Evolutionary conservation across 2,329 filamentous ascomycete species (phyloP), one percentile per base, ranked within the genome.

Genomic region (Xylaria sp.): DNA sequence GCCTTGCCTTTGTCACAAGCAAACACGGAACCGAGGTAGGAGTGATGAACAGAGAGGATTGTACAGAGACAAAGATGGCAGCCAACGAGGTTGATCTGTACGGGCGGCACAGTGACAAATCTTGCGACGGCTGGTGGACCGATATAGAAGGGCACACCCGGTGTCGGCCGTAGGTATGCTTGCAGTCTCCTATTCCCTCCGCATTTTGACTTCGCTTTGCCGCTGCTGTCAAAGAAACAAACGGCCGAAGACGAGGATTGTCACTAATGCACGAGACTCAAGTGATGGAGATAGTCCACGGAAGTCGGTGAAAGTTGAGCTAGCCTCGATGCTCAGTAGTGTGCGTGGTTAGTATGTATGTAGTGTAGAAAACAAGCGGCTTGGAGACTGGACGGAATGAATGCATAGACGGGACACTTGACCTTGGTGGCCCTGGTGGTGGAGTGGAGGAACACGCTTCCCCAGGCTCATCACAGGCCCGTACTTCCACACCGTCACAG

Each of bases 61-160:
- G 3, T 52, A 52, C 50, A 18, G 2, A 37, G 8, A 10, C 10
- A 12, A 31, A 10, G 9, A 52, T 25, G 15, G 15, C 13, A 46
- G 54, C 50, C 50, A 56, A 55, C 41, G 28, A 54, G 28, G 25
- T 44, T 41, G 20, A 52, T 48, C 62, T 12, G 15, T 20, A 52
- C 56, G 50, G 50, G 58, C 54, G 20, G 18, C 46, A 44, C 46
- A 48, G 63, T 69, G 69, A 69, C 66, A 69, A 69, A 66, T 71
- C 52, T 58, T 64, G 61, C 58, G 59, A 61, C 62, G 39, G 63
- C 41, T 31, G 46, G 54, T 56, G 56, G 44, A 15, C 25, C 66
- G 39, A 55, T 25, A 60, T 18, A 28, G 25, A 28, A 59, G 13
- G 13, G 55, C 54, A 28, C 18, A 23, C 39, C 59, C 41, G 37